phyloP scores from a whole-genome alignment of 2,329 filamentous ascomycete genomes.

The Fusarium keratoplasticum region DNA sequence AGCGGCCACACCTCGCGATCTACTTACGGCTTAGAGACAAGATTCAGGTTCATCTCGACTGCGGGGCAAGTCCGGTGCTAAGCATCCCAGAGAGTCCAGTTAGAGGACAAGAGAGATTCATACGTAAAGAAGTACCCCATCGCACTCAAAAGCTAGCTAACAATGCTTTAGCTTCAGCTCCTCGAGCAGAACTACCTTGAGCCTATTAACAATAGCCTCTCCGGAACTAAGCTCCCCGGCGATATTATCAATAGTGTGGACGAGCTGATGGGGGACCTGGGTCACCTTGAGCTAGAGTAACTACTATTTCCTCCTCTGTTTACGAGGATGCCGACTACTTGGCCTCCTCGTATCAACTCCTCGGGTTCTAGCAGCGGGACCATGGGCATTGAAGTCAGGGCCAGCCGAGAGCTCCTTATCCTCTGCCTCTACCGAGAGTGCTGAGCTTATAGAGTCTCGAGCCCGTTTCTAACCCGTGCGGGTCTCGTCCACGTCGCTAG shows the following conservation, averaged over 20 bases:
- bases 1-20: no score
- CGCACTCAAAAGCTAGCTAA: no score
- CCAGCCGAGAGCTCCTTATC: background rate
- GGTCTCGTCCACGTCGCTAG: background rate
- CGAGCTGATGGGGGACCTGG: background rate
- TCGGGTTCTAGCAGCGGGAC: background rate
- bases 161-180: no score
- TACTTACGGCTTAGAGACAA: no score
- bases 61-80: no score
- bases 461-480: background rate
- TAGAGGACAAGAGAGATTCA: no score
- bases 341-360: background rate
- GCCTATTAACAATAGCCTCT: no score
- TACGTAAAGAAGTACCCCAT: no score
- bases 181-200: no score
- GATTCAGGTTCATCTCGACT: no score
- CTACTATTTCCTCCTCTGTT: background rate
- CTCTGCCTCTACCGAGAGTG: background rate
- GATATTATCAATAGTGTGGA: background rate
- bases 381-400: background rate
- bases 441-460: background rate
- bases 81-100: no score
- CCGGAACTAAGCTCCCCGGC: background rate
- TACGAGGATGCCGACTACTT: background rate
- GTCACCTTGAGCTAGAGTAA: background rate